These are phyloP conservation scores for Zanthoxylum bungeanum DNA, from an alignment of 345 rosid genomes.

Conservation along the genomic window DNA sequence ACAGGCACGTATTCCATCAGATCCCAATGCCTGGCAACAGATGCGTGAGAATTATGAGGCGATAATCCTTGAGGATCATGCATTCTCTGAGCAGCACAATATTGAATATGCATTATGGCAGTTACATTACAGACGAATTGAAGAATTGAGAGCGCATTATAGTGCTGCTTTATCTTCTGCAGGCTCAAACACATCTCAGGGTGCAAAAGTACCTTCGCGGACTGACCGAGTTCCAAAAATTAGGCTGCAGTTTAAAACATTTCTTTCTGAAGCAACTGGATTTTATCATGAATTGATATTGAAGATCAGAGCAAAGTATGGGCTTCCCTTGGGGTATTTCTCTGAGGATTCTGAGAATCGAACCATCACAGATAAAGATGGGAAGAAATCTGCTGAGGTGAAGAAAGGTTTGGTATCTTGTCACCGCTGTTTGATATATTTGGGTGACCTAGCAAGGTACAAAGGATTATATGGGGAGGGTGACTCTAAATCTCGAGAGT, in stretches of 20 bases:
- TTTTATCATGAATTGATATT: conserved; percentile 89
- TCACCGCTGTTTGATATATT: conserved; percentile 96
- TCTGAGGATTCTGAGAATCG: conserved; percentile 71
- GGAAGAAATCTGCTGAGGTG: conserved; percentile 61
- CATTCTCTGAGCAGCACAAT: conserved; percentile 80
- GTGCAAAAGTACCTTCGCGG: conserved; percentile 51
- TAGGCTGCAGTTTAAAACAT: conserved; percentile 78
- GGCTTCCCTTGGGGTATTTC: conserved; percentile 82
- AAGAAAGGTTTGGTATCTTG: conserved; percentile 84
- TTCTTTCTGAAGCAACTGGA: conserved; percentile 91
- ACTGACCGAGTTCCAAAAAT: conserved; percentile 64
- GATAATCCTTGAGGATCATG: conserved; percentile 86
- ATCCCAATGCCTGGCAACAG: conserved; percentile 88
- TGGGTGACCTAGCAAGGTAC: conserved; percentile 96
- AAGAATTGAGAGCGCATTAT: conserved; percentile 69
- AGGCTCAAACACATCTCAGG: conserved; percentile 38
- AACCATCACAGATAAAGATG: conserved; percentile 66
- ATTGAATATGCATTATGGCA: conserved; percentile 89
- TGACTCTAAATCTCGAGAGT: conserved; percentile 73
- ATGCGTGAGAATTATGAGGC: conserved; percentile 98
- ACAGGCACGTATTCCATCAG: conserved; percentile 73
- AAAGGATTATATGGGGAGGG: conserved; percentile 92
- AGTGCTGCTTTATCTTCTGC: conserved; percentile 56
- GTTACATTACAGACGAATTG: conserved; percentile 80
- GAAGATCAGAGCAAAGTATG: conserved; percentile 83